Base-by-base conservation (phyloP, 371 early-diverging fungal species). In the Apophysomyces sp. region DNA sequence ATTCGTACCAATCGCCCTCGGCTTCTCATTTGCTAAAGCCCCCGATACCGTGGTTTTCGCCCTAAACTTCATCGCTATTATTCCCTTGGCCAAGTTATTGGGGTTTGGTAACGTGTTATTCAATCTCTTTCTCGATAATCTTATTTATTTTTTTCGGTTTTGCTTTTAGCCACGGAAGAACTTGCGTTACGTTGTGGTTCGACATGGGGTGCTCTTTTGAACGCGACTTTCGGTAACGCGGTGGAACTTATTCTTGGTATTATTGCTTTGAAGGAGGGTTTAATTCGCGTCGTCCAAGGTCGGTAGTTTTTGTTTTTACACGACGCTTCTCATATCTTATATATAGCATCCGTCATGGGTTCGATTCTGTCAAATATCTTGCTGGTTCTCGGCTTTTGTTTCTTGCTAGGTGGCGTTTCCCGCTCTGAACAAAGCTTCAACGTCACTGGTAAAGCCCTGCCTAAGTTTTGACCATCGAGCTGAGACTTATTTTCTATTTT, bases 31-130 rank as follows among this genome's bases (percentile, higher is more conserved):
- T 21, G 66, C 37, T 26, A 72, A 82, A 18, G 89, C 90, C 73
- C 73, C 84, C 6, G 81, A 82, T 26, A 77, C 85, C 18, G 66
- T 83, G 7, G 76, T 83, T 12, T 97, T 94, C 64, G 51, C 83
- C 4, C 74, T 94, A 55, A 97, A 97, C 84, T 94, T 95, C 54
- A 78, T 94, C 21, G 95, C 95, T 15, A 92, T 97, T 57, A 78
- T 97, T 27, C 95, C 95, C 13, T 71, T 96, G 49, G 95, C 96
- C 34, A 92, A 92, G 59, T 65, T 80, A 0, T 60, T 80, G 8
- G 80, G 80, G 30, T 72, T 74, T 27, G 71, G 80, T 77, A 73
- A 63, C n/a, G n/a, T n/a, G n/a, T n/a, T n/a, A n/a, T n/a, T n/a
- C n/a, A n/a, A n/a, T n/a, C n/a, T n/a, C n/a, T n/a, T n/a, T n/a